Conservation (phyloP, 2,329 filamentous ascomycete genomes). For the Cyphellophora europaea region DNA sequence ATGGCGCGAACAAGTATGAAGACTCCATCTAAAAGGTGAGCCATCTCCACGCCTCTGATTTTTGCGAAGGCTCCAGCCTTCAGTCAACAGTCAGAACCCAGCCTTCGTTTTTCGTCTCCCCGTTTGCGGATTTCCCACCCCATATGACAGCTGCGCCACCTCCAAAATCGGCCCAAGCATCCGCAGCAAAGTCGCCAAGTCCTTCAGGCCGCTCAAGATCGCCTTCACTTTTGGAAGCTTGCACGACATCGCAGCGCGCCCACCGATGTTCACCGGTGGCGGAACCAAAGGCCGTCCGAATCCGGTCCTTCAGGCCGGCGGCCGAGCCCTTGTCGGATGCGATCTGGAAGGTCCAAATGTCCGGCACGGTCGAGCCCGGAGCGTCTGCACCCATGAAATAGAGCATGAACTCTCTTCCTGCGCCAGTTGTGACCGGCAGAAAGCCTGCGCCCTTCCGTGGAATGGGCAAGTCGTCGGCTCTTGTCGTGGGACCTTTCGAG, state of each 20-base stretch:
- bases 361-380: background rate
- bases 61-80: no score
- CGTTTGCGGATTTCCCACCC: conserved; percentile 8
- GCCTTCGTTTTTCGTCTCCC: background rate
- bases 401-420: conserved; percentile 9
- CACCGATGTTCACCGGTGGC: conserved; percentile 9
- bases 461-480: conserved; percentile 4
- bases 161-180: conserved; percentile 9
- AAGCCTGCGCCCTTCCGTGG: conserved; percentile 2
- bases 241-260: conserved; percentile 10
- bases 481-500: background rate
- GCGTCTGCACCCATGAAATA: conserved; percentile 7
- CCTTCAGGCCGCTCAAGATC: conserved; percentile 2
- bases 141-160: conserved; percentile 8
- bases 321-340: conserved; percentile 4
- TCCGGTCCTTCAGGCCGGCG: conserved; percentile 8
- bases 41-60: no score
- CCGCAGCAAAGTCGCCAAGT: conserved; percentile 8
- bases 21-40: no score
- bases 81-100: background rate
- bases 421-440: conserved; percentile 11
- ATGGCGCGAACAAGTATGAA: no score
- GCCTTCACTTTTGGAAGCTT: conserved; percentile 1
- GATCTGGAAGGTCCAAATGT: conserved; percentile 12
- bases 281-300: conserved; percentile 4